Percentiles rank a stretch among this genome's conserved stretches.
Evolutionary conservation across 495 filamentous ascomycete genomes (phyloP).

Genomic region (Parathielavia appendiculata): DNA sequence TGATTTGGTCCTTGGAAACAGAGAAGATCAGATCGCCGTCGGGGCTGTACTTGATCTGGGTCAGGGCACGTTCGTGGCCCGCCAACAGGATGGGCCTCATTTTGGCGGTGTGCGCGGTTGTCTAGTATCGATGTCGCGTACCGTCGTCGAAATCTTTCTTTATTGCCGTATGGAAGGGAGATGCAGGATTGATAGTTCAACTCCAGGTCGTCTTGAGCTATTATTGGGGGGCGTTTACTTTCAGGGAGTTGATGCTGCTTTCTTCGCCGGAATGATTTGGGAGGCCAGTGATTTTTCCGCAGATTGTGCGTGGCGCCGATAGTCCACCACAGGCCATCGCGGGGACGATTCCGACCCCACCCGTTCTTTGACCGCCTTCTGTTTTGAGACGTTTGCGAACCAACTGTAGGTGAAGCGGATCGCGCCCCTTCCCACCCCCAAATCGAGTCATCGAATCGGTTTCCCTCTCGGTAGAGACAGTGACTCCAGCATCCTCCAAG

Average conservation of each 20-base stretch:
- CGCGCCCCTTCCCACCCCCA: too few species aligned
- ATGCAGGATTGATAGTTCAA: neutral
- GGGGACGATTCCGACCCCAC: slow-evolving; percentile 27
- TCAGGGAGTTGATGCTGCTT: slow-evolving; percentile 6
- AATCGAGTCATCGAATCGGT: too few species aligned
- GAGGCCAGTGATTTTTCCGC: slow-evolving; percentile 32
- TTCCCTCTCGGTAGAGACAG: too few species aligned
- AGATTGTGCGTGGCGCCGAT: slow-evolving; percentile 33
- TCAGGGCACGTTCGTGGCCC: slow-evolving; percentile 97
- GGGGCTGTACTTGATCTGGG: slow-evolving; percentile 95
- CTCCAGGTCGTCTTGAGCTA: slow-evolving; percentile 6
- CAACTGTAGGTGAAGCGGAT: too few species aligned
- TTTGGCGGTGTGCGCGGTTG: slow-evolving; percentile 25
- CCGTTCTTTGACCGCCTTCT: slow-evolving; percentile 18
- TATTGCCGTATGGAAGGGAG: slow-evolving; percentile 2
- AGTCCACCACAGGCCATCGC: slow-evolving; percentile 20
- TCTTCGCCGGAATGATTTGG: slow-evolving; percentile 22
- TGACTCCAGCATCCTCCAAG: neutral
- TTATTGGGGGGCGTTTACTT: slow-evolving; percentile 17
- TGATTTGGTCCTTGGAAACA: slow-evolving; percentile 92
- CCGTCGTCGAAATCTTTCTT: neutral
- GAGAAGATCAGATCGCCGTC: slow-evolving; percentile 98
- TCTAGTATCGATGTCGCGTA: neutral
- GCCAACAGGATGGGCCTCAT: slow-evolving; percentile 96
- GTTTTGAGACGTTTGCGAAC: slow-evolving; percentile 1